Evolutionary conservation across 768 basidiomycete genomes (phyloP).

Genomic region (Pleurotus tuoliensis): DNA sequence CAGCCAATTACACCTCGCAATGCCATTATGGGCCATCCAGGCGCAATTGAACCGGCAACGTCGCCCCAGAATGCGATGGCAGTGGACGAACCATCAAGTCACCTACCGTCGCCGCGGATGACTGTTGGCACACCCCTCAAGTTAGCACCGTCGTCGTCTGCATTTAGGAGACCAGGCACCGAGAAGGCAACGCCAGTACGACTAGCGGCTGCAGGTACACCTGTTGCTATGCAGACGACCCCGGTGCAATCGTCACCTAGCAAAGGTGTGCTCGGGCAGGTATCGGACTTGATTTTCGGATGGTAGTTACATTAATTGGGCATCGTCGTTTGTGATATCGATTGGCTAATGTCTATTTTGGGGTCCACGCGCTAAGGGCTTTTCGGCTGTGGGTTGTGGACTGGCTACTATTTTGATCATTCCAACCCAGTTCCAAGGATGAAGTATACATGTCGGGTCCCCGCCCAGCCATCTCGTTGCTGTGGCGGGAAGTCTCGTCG

Average conservation of each 20-base stretch:
- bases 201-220: constrained; percentile 6
- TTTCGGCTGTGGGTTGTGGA: too few relatives aligned
- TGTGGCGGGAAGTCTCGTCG: too few relatives aligned
- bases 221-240: constrained; percentile 4
- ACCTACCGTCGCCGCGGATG: constrained; percentile 26
- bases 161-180: constrained; percentile 54
- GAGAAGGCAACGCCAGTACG: constrained; percentile 10
- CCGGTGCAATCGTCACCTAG: constrained; percentile 28
- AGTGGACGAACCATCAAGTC: constrained; percentile 35
- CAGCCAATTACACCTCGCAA: constrained; percentile 25
- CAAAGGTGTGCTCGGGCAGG: constrained; percentile 67
- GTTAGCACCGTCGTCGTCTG: constrained; percentile 68
- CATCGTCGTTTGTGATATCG: too few relatives aligned
- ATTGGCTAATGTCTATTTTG: too few relatives aligned
- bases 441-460: too few relatives aligned
- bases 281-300: constrained; percentile 78
- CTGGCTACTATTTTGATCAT: too few relatives aligned
- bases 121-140: constrained; percentile 67
- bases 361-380: too few relatives aligned
- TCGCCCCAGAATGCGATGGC: constrained; percentile 38
- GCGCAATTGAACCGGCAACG: constrained; percentile 10
- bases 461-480: too few relatives aligned
- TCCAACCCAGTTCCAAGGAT: too few relatives aligned
- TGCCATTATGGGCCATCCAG: constrained; percentile 13
- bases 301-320: constrained; percentile 44